Base-by-base conservation (phyloP, 495 filamentous ascomycete genomes). In the Neurospora sp. region DNA sequence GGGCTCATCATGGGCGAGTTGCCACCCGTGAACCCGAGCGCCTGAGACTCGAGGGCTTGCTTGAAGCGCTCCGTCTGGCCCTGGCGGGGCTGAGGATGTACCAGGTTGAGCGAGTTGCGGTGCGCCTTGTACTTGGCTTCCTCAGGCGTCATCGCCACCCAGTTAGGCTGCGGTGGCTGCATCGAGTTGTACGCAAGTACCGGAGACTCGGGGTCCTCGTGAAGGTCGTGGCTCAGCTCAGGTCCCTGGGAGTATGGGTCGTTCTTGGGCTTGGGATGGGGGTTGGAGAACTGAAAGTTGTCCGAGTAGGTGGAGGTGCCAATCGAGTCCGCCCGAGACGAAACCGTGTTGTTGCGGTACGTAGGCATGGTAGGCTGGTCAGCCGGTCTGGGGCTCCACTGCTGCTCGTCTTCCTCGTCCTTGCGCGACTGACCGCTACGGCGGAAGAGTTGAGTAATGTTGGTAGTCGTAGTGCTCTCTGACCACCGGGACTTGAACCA, bases 401-500 rank as follows among this genome's bases (percentile, higher is more conserved):
- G 53, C 14, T 83, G 82, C n/a, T 82, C 81, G 14, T 65, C 53
- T 18, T 83, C 82, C 1, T 81, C 80, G 27, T 84, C 83, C 69
- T 86, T 84, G 75, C 82, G 82, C 1, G 82, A 84, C 44, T 81
- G 76, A 46, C 83, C 82, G 74, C 86, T 88, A 42, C 81, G 82
- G 65, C 86, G 82, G 78, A 88, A 88, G 12, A 83, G 82, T 69
- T 81, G 80, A 68, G 82, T 80, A 14, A 87, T 77, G 73, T 83
- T 88, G 0, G 96, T 96, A 31, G 94, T 87, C 5, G 96, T 98
- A 27, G 96, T 98, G 53, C 53, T 65, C 81, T 96, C 94, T 5
- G 95, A 98, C 96, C 96, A 99, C 39, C 96, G 89, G 14, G 96
- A 98, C n/a, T 94, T 93, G 82, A 94, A 86, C 83, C 87, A 96